Evolutionary conservation across 208 protist genomes (phyloP).

Genomic region (Leptomonas pyrrhocoris): DNA sequence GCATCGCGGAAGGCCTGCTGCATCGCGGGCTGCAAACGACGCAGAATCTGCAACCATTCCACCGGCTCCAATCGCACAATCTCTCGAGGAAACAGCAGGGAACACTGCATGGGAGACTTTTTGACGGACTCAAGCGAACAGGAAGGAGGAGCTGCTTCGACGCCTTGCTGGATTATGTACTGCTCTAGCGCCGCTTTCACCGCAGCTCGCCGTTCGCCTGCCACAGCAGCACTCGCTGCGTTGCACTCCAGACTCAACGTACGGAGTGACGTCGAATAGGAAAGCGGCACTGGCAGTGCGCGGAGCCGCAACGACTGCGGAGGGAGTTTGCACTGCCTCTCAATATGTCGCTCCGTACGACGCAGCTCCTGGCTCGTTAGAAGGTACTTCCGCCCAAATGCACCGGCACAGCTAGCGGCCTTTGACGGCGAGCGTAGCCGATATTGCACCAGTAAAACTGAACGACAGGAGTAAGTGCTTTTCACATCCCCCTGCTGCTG

Average conservation of each 20-base stretch:
- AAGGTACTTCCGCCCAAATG: background rate
- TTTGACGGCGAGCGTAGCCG: background rate
- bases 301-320: slow-evolving; percentile 10
- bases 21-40: slow-evolving; percentile 31
- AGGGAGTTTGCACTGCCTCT: slow-evolving; percentile 18
- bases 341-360: background rate
- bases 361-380: slow-evolving; percentile 4
- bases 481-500: background rate
- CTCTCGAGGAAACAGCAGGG: slow-evolving; percentile 19
- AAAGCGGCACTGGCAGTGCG: slow-evolving; percentile 18
- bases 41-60: slow-evolving; percentile 25
- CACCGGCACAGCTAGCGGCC: background rate
- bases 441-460: slow-evolving; percentile 26
- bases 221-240: background rate
- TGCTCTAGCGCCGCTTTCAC: background rate
- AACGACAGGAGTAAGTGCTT: background rate
- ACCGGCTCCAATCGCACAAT: slow-evolving; percentile 24
- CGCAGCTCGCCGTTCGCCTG: background rate
- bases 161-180: background rate
- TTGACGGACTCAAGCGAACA: background rate
- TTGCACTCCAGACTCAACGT: slow-evolving; percentile 19
- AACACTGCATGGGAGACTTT: background rate
- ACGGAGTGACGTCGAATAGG: slow-evolving; percentile 20
- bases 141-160: too few species aligned
- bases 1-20: slow-evolving; percentile 38